Base-by-base conservation (phyloP, 108 stramenopile species). In the Aurantiochytrium sp. region DNA sequence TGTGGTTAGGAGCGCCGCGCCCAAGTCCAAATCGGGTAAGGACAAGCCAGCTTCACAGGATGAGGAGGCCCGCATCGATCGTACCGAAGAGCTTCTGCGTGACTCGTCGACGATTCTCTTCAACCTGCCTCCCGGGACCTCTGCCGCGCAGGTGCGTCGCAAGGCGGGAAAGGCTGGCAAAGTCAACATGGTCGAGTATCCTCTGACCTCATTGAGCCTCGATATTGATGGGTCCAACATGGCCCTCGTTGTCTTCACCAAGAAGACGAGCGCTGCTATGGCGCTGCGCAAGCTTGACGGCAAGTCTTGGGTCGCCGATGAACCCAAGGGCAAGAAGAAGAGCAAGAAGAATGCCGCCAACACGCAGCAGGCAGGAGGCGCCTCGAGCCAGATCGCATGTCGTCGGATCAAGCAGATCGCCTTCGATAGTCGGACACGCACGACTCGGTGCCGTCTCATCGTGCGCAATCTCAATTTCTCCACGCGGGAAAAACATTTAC, bases 381-480 rank as follows among this genome's bases (percentile, higher is more conserved):
- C 87, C 2, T 19, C 60, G 19, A 12, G 23, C 18, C 21, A 5
- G 5, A 47, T 87, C 12, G 25, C 88, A 18, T 49, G 49, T 42
- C 28, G 88, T 18, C 72, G 53, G 10, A 87, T 87, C 35, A 59
- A 44, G 18, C 25, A 59, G 29, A 87, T 53, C 5, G 90, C 28
- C 10, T 5, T 49, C 88, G 5, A 51, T 43, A 16, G 14, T 29
- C 18, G 25, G 10, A 16, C 23, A 12, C 42, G 25, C 23, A 88
- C 21, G 42, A 58, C 58, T 6, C 42, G 69, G 21, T 47, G 58
- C 45, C 94, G 97, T 51, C 94, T 97, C 42, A 97, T 98, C 89
- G 72, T 98, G 29, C 95, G 97, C 35, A 98, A 98, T 89, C 90
- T 98, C 19, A 93, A 94, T 89, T 98, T 97, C 72, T 95, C 94